Base-by-base conservation (phyloP, 2,329 filamentous ascomycete species). In the Penicillium vulpinum region DNA sequence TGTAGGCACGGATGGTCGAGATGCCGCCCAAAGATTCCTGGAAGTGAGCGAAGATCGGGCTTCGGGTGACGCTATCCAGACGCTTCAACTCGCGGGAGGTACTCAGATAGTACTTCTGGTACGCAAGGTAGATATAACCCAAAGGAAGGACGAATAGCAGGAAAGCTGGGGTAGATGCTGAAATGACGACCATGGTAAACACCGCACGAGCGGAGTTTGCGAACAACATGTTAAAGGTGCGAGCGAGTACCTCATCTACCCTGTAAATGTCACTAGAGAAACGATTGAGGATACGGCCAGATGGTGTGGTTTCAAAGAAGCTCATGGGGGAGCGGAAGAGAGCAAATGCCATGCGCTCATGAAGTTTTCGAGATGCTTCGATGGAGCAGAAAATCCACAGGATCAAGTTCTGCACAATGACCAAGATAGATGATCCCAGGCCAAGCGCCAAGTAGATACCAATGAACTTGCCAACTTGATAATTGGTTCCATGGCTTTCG, bases 381-480 rank as follows among this genome's bases (percentile, higher is more conserved):
- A 99, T 99, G 5, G 94, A 97, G 78, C 95, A 99, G 79, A 99
- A 97, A 64, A 99, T 97, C 94, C 94, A 99, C 28, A 99, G 81
- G 62, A 99, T 92, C 65, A 99, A 79, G 6, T 93, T 97, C 76
- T 97, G 94, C 29, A 95, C 71, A 40, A 97, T 91, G 3, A 95
- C 93, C 62, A 99, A 81, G 41, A 85, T 82, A 39, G 94, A 89
- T 26, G 90, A 88, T 31, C 93, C 93, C 50, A 99, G 84, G 46
- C 94, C 95, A 75, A 99, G 90, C 16, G 89, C 91, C 76, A 99
- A 94, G 78, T 99, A 99, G 62, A 99, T 86, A 56, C 93, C 91
- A 70, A 99, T 90, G 71, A 92, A 99, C 75, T 91, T 96, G 66
- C 89, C 92, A 57, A 96, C 84, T 36, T 92, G 70, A 9, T 85